Conservation (phyloP, 2,329 filamentous ascomycete genomes). For the Thermoascus crustaceus region DNA sequence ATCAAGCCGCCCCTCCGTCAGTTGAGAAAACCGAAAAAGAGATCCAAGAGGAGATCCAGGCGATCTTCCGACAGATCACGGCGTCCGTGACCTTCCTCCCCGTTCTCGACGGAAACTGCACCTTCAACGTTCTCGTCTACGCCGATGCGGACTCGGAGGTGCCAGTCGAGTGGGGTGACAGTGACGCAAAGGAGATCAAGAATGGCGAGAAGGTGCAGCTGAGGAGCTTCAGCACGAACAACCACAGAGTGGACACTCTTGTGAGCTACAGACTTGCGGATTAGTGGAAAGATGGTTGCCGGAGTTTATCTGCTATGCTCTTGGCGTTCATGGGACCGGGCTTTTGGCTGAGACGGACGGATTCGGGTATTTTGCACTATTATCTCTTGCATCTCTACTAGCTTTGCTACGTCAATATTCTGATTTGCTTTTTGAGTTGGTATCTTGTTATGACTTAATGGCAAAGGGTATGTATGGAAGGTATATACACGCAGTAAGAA, state of each 20-base stretch:
- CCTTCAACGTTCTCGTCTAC: constrained; percentile 97
- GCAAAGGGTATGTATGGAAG: too few relatives aligned
- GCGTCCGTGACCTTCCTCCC: constrained; percentile 95
- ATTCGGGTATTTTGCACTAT: not conserved
- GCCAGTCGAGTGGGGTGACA: constrained; percentile 96
- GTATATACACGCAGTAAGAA: too few relatives aligned
- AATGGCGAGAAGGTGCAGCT: constrained; percentile 93
- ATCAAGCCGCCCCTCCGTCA: constrained; percentile 2
- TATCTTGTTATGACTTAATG: too few relatives aligned
- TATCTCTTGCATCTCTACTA: not conserved
- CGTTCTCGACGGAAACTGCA: constrained; percentile 88
- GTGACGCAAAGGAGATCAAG: constrained; percentile 91
- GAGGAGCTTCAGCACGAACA: constrained; percentile 90
- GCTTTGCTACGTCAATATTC: too few relatives aligned
- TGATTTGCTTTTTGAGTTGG: too few relatives aligned
- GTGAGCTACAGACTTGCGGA: constrained; percentile 70
- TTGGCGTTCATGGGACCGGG: constrained; percentile 1
- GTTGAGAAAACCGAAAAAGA: constrained; percentile 81
- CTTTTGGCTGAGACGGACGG: not conserved
- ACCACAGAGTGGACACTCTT: constrained; percentile 86
- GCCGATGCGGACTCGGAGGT: constrained; percentile 95
- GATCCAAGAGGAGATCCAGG: constrained; percentile 92
- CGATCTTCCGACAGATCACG: constrained; percentile 95
- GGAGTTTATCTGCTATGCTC: too few relatives aligned
- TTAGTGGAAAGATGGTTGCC: constrained; percentile 17